A percentile compares a stretch with the other conserved stretches of the same genome.
phyloP scores from a whole-genome alignment of 225 moss, liverwort and hornwort species.

The Lunularia cruciata region DNA sequence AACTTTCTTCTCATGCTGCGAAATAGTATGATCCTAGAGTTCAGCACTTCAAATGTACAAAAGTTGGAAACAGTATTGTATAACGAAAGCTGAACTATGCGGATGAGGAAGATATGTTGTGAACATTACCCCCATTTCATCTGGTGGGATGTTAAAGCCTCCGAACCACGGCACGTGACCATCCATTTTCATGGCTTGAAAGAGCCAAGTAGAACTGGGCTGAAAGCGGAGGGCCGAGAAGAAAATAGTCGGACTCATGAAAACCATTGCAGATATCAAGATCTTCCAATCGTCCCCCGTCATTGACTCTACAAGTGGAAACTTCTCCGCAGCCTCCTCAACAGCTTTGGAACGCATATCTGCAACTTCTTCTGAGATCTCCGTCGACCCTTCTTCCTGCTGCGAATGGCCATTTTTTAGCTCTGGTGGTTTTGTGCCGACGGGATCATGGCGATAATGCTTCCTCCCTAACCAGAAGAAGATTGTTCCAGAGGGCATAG shows the following conservation, averaged over 20 bases:
- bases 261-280: constrained; percentile 23
- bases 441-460: constrained; percentile 14
- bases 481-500: constrained; percentile 15
- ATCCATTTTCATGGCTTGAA: constrained; percentile 38
- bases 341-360: not conserved
- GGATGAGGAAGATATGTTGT: too few relatives aligned
- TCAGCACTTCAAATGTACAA: too few relatives aligned
- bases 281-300: constrained; percentile 27
- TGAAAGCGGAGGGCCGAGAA: constrained; percentile 34
- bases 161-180: constrained; percentile 35
- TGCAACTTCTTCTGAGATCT: not conserved
- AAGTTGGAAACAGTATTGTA: too few relatives aligned
- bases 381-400: not conserved
- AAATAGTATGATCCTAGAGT: too few relatives aligned
- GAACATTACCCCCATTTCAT: constrained; percentile 40
- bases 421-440: not conserved
- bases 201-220: constrained; percentile 37
- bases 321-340: not conserved
- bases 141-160: constrained; percentile 29
- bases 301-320: not conserved
- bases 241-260: constrained; percentile 26
- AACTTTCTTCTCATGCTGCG: too few relatives aligned
- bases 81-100: not conserved
- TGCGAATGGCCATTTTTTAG: not conserved
- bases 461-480: constrained; percentile 30